Conservation (phyloP, 2,329 filamentous ascomycete species). For the Westerdykella aurantiaca region DNA sequence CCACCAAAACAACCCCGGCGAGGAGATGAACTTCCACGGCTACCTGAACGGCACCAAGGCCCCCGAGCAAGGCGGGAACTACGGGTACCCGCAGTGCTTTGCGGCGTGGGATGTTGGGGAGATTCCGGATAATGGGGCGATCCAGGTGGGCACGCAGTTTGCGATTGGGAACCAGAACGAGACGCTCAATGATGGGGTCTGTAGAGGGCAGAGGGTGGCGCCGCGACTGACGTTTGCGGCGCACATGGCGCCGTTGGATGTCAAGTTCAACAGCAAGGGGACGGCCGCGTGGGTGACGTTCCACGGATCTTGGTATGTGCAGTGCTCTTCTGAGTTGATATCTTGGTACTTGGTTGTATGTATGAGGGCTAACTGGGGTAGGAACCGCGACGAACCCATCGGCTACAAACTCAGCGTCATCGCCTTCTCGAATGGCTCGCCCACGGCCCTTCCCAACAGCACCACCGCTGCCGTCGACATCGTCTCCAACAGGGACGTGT, state of each 20-base stretch:
- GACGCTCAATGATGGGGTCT: slow-evolving; percentile 46
- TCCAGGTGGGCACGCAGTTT: slow-evolving; percentile 47
- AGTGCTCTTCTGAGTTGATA: not conserved
- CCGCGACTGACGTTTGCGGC: slow-evolving; percentile 56
- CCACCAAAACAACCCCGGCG: slow-evolving; percentile 63
- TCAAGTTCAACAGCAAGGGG: slow-evolving; percentile 58
- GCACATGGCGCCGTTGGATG: slow-evolving; percentile 66
- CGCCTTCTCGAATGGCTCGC: slow-evolving; percentile 43
- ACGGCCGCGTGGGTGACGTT: slow-evolving; percentile 61
- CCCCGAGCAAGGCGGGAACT: slow-evolving; percentile 49
- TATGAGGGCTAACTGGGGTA: slow-evolving; percentile 10
- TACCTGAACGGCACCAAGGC: slow-evolving; percentile 49
- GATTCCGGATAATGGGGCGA: slow-evolving; percentile 41
- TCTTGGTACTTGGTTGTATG: not conserved
- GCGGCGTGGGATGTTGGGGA: slow-evolving; percentile 56
- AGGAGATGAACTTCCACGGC: slow-evolving; percentile 69
- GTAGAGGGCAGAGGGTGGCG: slow-evolving; percentile 36
- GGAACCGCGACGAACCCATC: slow-evolving; percentile 44
- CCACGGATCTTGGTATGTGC: slow-evolving; percentile 61
- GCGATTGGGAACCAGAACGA: slow-evolving; percentile 42
- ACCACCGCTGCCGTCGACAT: slow-evolving; percentile 48
- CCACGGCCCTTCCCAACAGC: slow-evolving; percentile 42
- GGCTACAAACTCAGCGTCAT: slow-evolving; percentile 49
- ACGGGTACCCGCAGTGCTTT: slow-evolving; percentile 67
- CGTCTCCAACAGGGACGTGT: slow-evolving; percentile 51